phyloP scores from a whole-genome alignment of 768 basidiomycete species.

The Tricholoma saponaceum region DNA sequence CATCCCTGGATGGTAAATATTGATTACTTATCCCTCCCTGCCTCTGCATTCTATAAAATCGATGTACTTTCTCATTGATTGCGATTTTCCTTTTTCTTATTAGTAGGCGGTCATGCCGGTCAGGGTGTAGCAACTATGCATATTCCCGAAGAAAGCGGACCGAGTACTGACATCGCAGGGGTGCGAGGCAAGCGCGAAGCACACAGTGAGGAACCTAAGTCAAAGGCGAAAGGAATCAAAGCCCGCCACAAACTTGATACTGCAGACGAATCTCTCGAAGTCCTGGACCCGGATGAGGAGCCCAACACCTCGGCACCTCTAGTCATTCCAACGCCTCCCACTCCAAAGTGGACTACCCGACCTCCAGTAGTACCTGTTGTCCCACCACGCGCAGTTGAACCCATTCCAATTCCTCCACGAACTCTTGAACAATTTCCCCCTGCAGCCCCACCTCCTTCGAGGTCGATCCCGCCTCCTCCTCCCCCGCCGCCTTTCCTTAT shows the following conservation, averaged over 20 bases:
- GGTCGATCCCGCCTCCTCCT: slow-evolving; percentile 16
- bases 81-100: slow-evolving; percentile 8
- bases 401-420: slow-evolving; percentile 1
- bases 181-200: not conserved
- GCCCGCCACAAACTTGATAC: slow-evolving; percentile 3
- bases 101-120: slow-evolving; percentile 13
- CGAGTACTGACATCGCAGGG: slow-evolving; percentile 5
- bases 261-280: not conserved
- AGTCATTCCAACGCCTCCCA: slow-evolving; percentile 13
- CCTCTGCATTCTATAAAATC: slow-evolving; percentile 11
- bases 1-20: slow-evolving; percentile 24
- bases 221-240: slow-evolving; percentile 1
- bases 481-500: slow-evolving; percentile 22
- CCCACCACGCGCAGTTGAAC: slow-evolving; percentile 6
- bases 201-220: slow-evolving; percentile 9
- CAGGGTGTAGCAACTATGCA: slow-evolving; percentile 2
- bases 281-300: not conserved
- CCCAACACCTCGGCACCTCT: slow-evolving; percentile 6
- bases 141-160: slow-evolving; percentile 11
- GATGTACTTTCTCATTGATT: slow-evolving; percentile 27
- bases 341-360: slow-evolving; percentile 11
- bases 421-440: slow-evolving; percentile 4
- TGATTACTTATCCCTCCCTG: slow-evolving; percentile 12
- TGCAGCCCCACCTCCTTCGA: slow-evolving; percentile 3
- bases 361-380: slow-evolving; percentile 8